These are phyloP conservation scores for Smallanthus sonchifolius DNA, from an alignment of 129 eudicot genomes.

Conservation along the genomic window DNA sequence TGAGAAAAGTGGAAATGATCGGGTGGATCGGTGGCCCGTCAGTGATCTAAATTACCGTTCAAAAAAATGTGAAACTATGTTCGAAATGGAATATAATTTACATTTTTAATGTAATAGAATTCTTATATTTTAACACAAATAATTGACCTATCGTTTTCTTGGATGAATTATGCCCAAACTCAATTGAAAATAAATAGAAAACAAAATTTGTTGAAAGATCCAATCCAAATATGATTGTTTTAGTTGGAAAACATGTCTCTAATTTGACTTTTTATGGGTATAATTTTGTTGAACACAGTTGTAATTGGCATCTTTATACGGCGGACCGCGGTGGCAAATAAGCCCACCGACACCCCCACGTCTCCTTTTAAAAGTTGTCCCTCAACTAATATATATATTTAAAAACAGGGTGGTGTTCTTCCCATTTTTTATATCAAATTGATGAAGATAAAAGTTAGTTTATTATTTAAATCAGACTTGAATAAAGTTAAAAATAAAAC, in stretches of 20 bases:
- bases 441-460: no score
- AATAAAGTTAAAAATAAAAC: no score
- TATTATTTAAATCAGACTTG: no score
- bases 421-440: not conserved
- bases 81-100: not conserved
- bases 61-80: no score
- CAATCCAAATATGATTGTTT: conserved; percentile 16
- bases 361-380: not conserved
- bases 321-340: conserved; percentile 8
- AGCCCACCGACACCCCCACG: conserved; percentile 25
- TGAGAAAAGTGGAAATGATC: no score
- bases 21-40: no score
- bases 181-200: not conserved
- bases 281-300: not conserved
- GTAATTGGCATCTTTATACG: conserved; percentile 26
- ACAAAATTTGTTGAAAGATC: conserved; percentile 13
- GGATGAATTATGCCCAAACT: not conserved
- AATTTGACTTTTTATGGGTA: conserved; percentile 11
- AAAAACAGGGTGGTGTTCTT: not conserved
- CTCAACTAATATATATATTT: not conserved
- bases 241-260: conserved; percentile 17
- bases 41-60: no score
- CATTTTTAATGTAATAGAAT: not conserved
- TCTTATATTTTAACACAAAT: no score
- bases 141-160: not conserved